A percentile compares a stretch with the other conserved stretches of the same genome.
Conservation (phyloP, 2,329 filamentous ascomycete genomes). For the Monosporascus sp. region DNA sequence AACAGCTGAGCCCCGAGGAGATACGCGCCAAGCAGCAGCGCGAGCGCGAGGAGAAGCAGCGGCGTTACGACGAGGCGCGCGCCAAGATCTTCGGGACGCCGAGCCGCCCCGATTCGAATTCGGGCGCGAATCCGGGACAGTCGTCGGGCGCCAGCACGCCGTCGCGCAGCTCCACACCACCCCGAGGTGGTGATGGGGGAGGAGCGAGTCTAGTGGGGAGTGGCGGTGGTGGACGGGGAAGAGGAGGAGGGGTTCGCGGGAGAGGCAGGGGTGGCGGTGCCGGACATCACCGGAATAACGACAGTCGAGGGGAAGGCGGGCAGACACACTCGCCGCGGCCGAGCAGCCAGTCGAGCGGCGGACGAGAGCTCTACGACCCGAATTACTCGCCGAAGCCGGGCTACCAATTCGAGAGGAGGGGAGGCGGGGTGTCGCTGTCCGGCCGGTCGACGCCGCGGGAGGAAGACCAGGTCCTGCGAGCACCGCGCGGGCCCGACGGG, state of each 20-base stretch:
- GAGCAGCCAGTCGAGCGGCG: constrained; percentile 27
- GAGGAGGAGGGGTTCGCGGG: constrained; percentile 39
- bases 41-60: constrained; percentile 84
- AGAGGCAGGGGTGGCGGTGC: constrained; percentile 36
- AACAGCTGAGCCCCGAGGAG: constrained; percentile 66
- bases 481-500: constrained; percentile 72
- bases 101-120: constrained; percentile 6
- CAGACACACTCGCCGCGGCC: constrained; percentile 9
- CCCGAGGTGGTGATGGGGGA: constrained; percentile 18
- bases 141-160: constrained; percentile 51
- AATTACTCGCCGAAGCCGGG: constrained; percentile 62
- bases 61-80: constrained; percentile 80
- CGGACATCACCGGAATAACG: constrained; percentile 22
- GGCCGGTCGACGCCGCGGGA: constrained; percentile 46
- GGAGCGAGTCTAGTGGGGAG: background rate
- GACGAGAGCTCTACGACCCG: constrained; percentile 72
- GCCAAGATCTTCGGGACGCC: constrained; percentile 72
- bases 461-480: constrained; percentile 63
- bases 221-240: constrained; percentile 32
- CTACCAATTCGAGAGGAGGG: constrained; percentile 39
- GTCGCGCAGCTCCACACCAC: constrained; percentile 57
- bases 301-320: constrained; percentile 24
- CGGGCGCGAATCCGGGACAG: constrained; percentile 31
- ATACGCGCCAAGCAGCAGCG: constrained; percentile 70
- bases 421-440: constrained; percentile 28